These are phyloP conservation scores for Calonectria fujianensis DNA, from an alignment of 2,329 filamentous ascomycete species.

Conservation along the genomic window DNA sequence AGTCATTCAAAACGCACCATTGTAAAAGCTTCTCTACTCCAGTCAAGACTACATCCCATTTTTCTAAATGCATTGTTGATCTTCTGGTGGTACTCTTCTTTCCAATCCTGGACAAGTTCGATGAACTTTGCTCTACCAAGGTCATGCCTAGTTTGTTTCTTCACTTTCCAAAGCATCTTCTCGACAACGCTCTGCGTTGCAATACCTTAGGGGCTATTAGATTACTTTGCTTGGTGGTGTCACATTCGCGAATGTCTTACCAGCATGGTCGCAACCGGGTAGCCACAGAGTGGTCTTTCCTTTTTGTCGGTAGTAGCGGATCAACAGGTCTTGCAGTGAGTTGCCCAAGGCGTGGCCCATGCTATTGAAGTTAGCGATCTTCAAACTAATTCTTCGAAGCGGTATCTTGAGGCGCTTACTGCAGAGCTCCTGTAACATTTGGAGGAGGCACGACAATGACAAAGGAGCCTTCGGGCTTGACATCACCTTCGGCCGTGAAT, in stretches of 20 bases:
- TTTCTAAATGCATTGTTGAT: conserved; percentile 91
- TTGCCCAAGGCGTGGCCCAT: conserved; percentile 69
- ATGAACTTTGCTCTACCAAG: conserved; percentile 89
- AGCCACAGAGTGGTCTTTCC: conserved; percentile 92
- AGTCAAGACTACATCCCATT: conserved; percentile 94
- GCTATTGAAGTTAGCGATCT: background rate
- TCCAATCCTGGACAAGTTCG: conserved; percentile 93
- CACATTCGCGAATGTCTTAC: conserved; percentile 58
- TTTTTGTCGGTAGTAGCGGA: conserved; percentile 91
- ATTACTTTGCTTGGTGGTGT: background rate
- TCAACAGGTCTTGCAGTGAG: conserved; percentile 90
- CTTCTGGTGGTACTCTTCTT: conserved; percentile 91
- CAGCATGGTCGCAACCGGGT: conserved; percentile 95
- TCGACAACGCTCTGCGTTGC: conserved; percentile 97
- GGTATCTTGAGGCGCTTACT: conserved; percentile 60
- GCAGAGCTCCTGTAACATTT: conserved; percentile 94
- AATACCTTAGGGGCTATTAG: conserved; percentile 68
- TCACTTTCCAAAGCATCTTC: conserved; percentile 93
- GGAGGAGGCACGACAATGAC: conserved; percentile 96
- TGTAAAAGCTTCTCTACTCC: conserved; percentile 81
- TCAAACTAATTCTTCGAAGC: too few species aligned
- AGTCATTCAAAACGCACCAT: background rate
- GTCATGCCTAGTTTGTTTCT: conserved; percentile 93
- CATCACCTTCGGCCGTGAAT: conserved; percentile 83
- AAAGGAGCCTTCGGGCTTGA: conserved; percentile 88